A percentile compares a stretch with the other conserved stretches of the same genome.
phyloP scores from a whole-genome alignment of 768 basidiomycete genomes.

The Hericium rajendrae region DNA sequence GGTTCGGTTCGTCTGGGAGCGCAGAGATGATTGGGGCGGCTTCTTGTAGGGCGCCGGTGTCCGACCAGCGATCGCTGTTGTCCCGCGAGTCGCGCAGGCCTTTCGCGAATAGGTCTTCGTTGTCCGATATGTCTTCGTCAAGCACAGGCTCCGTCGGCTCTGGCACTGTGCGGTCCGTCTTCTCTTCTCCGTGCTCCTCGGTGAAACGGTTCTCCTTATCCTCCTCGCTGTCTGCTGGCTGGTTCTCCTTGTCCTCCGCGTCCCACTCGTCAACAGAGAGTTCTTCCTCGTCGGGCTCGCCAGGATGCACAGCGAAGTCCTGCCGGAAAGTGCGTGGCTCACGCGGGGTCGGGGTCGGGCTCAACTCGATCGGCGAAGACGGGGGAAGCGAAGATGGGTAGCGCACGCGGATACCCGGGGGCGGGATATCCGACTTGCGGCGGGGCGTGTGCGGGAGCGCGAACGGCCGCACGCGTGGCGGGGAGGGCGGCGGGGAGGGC shows the following conservation, averaged over 20 bases:
- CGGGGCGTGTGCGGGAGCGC: background rate
- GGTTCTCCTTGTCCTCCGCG: slow-evolving; percentile 77
- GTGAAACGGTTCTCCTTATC: slow-evolving; percentile 59
- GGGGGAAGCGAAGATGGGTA: background rate
- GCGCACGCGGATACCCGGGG: background rate
- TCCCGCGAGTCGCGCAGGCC: slow-evolving; percentile 9
- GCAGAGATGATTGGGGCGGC: background rate
- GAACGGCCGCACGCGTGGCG: background rate
- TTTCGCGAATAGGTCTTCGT: slow-evolving; percentile 11
- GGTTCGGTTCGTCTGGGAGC: background rate
- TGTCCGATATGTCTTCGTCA: background rate
- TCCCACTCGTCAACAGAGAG: slow-evolving; percentile 52
- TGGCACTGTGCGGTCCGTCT: background rate
- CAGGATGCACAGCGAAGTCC: background rate
- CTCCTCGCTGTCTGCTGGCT: slow-evolving; percentile 64
- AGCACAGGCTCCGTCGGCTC: slow-evolving; percentile 1
- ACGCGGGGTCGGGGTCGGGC: background rate
- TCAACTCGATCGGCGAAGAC: background rate
- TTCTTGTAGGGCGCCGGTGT: background rate
- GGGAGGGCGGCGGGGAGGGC: background rate
- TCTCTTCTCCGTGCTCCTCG: slow-evolving; percentile 2
- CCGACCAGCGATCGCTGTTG: slow-evolving; percentile 8
- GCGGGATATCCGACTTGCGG: background rate
- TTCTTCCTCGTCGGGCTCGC: background rate
- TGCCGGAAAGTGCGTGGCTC: background rate